phyloP scores from a whole-genome alignment of 345 rosid species.

The Brassica carinata region DNA sequence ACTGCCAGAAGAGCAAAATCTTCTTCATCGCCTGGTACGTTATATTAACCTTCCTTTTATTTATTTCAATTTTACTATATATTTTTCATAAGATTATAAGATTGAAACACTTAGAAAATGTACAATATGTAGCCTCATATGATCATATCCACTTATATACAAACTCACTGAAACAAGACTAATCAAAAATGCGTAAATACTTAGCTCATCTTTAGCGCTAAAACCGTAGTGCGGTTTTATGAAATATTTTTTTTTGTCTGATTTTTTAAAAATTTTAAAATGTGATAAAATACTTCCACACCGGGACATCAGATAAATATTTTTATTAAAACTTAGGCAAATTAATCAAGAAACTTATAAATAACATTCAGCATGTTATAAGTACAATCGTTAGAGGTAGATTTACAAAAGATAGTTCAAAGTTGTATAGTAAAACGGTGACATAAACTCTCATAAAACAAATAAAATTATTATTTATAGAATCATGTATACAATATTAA shows the following conservation, averaged over 20 bases:
- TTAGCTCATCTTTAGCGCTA: background rate
- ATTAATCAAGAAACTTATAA: too few species aligned
- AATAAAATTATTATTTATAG: too few species aligned
- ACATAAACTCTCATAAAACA: too few species aligned
- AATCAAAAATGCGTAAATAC: background rate
- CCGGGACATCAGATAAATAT: background rate
- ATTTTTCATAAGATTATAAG: background rate
- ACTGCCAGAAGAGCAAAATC: conserved; percentile 75
- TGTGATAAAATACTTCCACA: background rate
- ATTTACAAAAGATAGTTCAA: too few species aligned
- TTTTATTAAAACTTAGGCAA: too few species aligned
- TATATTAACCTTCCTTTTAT: background rate
- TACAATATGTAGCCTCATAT: background rate
- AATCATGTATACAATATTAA: too few species aligned
- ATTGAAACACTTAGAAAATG: background rate
- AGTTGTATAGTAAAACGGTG: too few species aligned
- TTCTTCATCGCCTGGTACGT: conserved; percentile 71
- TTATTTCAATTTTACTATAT: background rate
- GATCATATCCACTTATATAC: background rate
- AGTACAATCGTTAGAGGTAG: background rate
- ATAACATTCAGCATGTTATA: too few species aligned
- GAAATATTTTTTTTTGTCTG: background rate
- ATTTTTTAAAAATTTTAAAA: background rate
- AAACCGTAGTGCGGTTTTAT: too few species aligned
- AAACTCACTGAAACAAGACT: background rate